These are phyloP conservation scores for Nemania diffusa DNA, from an alignment of 2,329 filamentous ascomycete genomes.

Conservation along the genomic window DNA sequence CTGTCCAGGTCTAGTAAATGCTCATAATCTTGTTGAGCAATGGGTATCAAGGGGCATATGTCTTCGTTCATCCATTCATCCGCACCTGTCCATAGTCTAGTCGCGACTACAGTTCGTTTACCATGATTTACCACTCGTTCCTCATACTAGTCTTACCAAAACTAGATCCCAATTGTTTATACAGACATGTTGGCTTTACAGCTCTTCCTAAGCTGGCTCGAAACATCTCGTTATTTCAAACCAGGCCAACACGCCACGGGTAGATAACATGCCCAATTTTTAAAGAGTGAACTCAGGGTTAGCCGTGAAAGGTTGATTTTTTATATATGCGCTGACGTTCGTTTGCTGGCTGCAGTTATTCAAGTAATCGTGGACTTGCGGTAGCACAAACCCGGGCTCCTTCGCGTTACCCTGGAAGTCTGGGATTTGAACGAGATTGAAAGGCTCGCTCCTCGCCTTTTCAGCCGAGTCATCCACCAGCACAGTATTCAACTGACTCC, in stretches of 20 bases:
- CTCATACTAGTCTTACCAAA: neutral
- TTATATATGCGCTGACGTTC: slow-evolving; percentile 73
- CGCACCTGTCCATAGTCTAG: neutral
- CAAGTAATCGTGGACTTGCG: slow-evolving; percentile 70
- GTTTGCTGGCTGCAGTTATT: slow-evolving; percentile 63
- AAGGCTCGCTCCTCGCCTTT: slow-evolving; percentile 85
- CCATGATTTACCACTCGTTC: neutral
- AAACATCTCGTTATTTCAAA: neutral
- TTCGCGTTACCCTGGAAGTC: slow-evolving; percentile 70
- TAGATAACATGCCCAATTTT: neutral
- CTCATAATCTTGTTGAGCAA: slow-evolving; percentile 9
- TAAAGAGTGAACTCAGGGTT: slow-evolving; percentile 42
- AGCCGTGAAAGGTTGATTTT: slow-evolving; percentile 60
- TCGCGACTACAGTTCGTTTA: neutral
- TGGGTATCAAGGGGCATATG: slow-evolving; percentile 33
- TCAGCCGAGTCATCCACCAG: slow-evolving; percentile 85
- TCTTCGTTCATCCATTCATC: slow-evolving; percentile 14
- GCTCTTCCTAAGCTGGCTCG: neutral
- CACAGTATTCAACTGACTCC: slow-evolving; percentile 88
- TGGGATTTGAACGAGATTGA: slow-evolving; percentile 82
- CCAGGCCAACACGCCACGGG: neutral
- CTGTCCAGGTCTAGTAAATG: slow-evolving; percentile 14
- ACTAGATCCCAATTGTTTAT: slow-evolving; percentile 1
- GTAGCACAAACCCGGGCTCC: slow-evolving; percentile 60
- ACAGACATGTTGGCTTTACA: neutral